Evolutionary conservation across 2,329 filamentous ascomycete species (phyloP).

Genomic region (Huntiella moniliformis): DNA sequence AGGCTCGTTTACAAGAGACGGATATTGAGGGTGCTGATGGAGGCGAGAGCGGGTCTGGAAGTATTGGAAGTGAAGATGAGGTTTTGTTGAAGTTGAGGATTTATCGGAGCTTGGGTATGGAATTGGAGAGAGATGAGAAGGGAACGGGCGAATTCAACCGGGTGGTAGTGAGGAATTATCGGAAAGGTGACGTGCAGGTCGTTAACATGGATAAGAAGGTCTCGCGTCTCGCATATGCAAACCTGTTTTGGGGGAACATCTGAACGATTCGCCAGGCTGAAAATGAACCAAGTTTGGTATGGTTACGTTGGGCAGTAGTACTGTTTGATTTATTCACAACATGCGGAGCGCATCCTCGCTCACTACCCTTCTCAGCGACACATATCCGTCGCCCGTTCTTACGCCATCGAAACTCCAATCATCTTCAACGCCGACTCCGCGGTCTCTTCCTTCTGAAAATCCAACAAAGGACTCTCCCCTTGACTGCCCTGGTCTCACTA

Average conservation of each 20-base stretch:
- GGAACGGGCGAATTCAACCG: conserved; percentile 61
- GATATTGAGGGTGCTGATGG: conserved; percentile 80
- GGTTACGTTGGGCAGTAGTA: conserved; percentile 4
- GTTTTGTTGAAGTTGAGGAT: conserved; percentile 65
- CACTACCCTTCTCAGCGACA: neutral
- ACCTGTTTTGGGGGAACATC: conserved; percentile 87
- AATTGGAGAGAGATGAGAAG: conserved; percentile 57
- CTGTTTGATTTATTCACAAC: neutral
- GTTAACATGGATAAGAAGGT: conserved; percentile 90
- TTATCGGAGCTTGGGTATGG: conserved; percentile 78
- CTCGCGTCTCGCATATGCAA: conserved; percentile 78
- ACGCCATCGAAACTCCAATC: neutral
- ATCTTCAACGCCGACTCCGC: conserved; percentile 8
- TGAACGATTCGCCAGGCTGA: conserved; percentile 20
- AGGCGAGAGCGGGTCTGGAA: conserved; percentile 18
- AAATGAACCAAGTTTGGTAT: neutral
- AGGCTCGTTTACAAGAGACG: conserved; percentile 57
- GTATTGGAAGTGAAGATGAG: conserved; percentile 40
- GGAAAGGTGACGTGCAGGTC: conserved; percentile 82
- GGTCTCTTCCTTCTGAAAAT: conserved; percentile 11
- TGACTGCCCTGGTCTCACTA: neutral
- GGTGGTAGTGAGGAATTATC: conserved; percentile 67
- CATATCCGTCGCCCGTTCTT: neutral
- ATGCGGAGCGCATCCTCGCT: conserved; percentile 7
- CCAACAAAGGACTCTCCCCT: conserved; percentile 9